phyloP scores from a whole-genome alignment of 2,329 filamentous ascomycete genomes.

The Alternaria sp. region DNA sequence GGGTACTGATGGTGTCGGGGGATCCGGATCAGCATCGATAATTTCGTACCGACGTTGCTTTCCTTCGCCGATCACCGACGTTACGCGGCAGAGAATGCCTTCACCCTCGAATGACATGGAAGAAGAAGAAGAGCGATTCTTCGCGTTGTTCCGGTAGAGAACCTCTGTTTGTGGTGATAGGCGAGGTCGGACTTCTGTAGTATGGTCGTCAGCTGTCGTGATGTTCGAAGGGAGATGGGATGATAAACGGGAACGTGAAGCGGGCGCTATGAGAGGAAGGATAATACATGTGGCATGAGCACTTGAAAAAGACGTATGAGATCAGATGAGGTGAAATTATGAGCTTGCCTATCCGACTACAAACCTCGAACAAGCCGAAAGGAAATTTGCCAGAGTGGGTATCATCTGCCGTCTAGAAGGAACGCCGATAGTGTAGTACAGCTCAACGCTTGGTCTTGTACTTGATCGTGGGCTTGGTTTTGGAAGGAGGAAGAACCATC shows the following conservation, averaged over 20 bases:
- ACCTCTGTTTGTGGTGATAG: slow-evolving; percentile 57
- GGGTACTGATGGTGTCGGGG: slow-evolving; percentile 48
- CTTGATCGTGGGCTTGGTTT: slow-evolving; percentile 21
- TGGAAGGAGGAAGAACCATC: slow-evolving; percentile 43
- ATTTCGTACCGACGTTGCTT: slow-evolving; percentile 63
- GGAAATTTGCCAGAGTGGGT: slow-evolving; percentile 25
- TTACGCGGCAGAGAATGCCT: slow-evolving; percentile 61
- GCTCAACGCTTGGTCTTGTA: slow-evolving; percentile 29
- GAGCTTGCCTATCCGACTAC: slow-evolving; percentile 29
- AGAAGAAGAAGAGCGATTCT: slow-evolving; percentile 39
- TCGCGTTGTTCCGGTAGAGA: slow-evolving; percentile 60
- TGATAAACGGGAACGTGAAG: slow-evolving; percentile 1
- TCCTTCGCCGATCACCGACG: slow-evolving; percentile 61
- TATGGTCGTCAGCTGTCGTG: slow-evolving; percentile 3
- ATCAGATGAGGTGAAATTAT: slow-evolving; percentile 23
- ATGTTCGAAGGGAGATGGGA: slow-evolving; percentile 3
- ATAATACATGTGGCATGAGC: slow-evolving; percentile 16
- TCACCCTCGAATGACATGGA: slow-evolving; percentile 54
- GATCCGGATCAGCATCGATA: slow-evolving; percentile 58
- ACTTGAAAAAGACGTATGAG: slow-evolving; percentile 20
- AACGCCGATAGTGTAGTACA: slow-evolving; percentile 15
- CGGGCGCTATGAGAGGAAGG: not conserved
- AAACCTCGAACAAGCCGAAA: slow-evolving; percentile 28
- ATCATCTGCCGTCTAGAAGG: slow-evolving; percentile 27
- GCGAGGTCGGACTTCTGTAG: slow-evolving; percentile 35